Evolutionary conservation across 1,284 basidiomycete species (phyloP), one percentile per base, ranked within the genome.

Genomic region (Moesziomyces globuligerus): DNA sequence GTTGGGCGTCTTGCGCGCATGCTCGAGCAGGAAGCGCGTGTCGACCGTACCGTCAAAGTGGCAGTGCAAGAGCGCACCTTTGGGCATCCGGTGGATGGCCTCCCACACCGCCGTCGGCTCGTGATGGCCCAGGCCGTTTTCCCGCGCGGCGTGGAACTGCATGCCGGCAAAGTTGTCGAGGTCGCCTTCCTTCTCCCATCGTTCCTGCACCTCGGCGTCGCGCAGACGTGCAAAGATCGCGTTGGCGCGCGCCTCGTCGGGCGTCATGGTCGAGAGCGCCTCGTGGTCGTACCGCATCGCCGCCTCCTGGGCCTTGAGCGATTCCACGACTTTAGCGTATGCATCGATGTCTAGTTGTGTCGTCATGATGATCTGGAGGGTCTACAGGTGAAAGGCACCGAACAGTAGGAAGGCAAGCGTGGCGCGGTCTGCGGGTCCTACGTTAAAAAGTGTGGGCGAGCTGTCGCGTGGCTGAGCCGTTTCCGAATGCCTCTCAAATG

Each of bases 31-130:
- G 21, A 74, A 77, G 24, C 55, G 49, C 1, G 66, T 58, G 26
- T 76, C 70, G 17, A 77, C 72, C 1, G 73, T 77, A 6, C 70
- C 77, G 42, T 79, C 77, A 50, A 79, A 74, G 24, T 79, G 75
- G 44, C 75, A 75, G 38, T 77, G 75, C 38, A 77, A 41, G 4
- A 70, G 44, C 7, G 69, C 72, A 4, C 75, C 75, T 38, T 77
- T 77, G 4, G 75, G 75, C 72, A 77, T 77, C 20, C 50, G 20
- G 7, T 34, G 48, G 20, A 66, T 41, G 4, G 53, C 48, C 2
- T 53, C 39, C 72, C 67, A 70, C 3, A 62, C 40, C n/a, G 46
- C 48, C n/a, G 59, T 62, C 1, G 62, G 43, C 20, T 51, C 48
- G 23, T 40, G 37, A 25, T 37, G 41, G 0, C 57, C 54, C 4